Evolutionary conservation across 2,329 filamentous ascomycete species (phyloP).

Genomic region (Colletotrichum sp.): DNA sequence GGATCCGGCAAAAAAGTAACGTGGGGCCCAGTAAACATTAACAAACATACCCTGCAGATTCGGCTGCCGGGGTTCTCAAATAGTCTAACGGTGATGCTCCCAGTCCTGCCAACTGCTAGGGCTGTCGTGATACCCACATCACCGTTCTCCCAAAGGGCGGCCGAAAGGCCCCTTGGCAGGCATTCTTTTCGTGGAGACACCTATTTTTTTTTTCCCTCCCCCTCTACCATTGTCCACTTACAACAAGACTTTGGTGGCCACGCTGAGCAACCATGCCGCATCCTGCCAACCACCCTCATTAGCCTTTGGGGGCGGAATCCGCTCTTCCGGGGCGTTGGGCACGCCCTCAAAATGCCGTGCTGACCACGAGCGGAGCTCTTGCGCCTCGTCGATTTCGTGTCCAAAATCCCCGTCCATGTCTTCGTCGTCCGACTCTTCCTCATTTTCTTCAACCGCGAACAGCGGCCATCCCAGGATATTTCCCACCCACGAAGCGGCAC

Average conservation of each 20-base stretch:
- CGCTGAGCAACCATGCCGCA: slow-evolving; percentile 70
- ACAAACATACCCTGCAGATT: slow-evolving; percentile 14
- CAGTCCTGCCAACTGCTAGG: slow-evolving; percentile 1
- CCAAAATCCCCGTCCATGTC: slow-evolving; percentile 35
- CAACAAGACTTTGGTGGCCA: slow-evolving; percentile 66
- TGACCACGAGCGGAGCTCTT: slow-evolving; percentile 35
- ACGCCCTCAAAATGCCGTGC: slow-evolving; percentile 45
- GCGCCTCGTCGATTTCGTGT: slow-evolving; percentile 29
- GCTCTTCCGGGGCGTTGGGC: slow-evolving; percentile 45
- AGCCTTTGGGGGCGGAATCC: slow-evolving; percentile 51
- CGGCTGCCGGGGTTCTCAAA: background rate
- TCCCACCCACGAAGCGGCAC: slow-evolving; percentile 64
- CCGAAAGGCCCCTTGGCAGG: background rate
- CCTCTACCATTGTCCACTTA: slow-evolving; percentile 32
- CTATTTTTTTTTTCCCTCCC: background rate
- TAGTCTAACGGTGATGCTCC: slow-evolving; percentile 12
- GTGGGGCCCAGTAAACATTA: slow-evolving; percentile 1
- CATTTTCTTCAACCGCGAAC: slow-evolving; percentile 66
- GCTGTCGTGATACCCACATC: slow-evolving; percentile 17
- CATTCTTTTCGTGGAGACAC: background rate
- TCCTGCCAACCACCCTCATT: slow-evolving; percentile 70
- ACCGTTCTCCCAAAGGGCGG: background rate
- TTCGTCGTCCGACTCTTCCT: slow-evolving; percentile 51
- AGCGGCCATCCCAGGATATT: slow-evolving; percentile 63
- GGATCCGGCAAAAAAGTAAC: background rate